phyloP scores from a whole-genome alignment of 768 basidiomycete genomes.

The Phanerochaete sordida region DNA sequence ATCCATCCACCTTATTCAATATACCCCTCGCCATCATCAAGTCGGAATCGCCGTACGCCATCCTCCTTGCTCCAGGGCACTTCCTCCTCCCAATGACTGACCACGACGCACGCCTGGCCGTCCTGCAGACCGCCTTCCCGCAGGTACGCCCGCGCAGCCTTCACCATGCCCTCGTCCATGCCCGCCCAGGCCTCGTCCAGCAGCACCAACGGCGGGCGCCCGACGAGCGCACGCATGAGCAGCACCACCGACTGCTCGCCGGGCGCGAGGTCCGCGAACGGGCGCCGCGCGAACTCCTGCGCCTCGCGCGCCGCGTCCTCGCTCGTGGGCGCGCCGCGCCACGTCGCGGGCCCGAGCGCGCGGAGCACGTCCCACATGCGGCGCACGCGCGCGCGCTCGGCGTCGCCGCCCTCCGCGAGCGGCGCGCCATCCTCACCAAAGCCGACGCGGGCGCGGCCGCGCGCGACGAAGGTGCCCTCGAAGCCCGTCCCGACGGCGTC shows the following conservation, averaged over 20 bases:
- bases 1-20: background rate
- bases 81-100: conserved; percentile 92
- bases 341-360: conserved; percentile 57
- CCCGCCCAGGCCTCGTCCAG: conserved; percentile 94
- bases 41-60: conserved; percentile 38
- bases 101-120: conserved; percentile 76
- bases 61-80: conserved; percentile 73
- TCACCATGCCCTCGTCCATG: conserved; percentile 81
- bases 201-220: conserved; percentile 67
- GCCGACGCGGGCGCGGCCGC: conserved; percentile 42
- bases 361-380: conserved; percentile 57
- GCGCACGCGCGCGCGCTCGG: conserved; percentile 35
- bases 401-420: conserved; percentile 34
- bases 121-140: conserved; percentile 43
- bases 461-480: conserved; percentile 73
- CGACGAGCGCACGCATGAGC: conserved; percentile 83
- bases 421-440: conserved; percentile 37
- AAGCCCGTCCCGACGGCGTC: conserved; percentile 88
- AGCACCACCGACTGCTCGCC: conserved; percentile 81
- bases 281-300: conserved; percentile 40
- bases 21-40: conserved; percentile 15
- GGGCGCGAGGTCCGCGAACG: conserved; percentile 63
- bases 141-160: conserved; percentile 59
- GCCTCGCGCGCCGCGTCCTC: conserved; percentile 19
- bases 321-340: conserved; percentile 26